Percentiles rank a stretch among this genome's conserved stretches.
Conservation (phyloP, 805 yeast genomes). For the Scheffersomyces stipitis region DNA sequence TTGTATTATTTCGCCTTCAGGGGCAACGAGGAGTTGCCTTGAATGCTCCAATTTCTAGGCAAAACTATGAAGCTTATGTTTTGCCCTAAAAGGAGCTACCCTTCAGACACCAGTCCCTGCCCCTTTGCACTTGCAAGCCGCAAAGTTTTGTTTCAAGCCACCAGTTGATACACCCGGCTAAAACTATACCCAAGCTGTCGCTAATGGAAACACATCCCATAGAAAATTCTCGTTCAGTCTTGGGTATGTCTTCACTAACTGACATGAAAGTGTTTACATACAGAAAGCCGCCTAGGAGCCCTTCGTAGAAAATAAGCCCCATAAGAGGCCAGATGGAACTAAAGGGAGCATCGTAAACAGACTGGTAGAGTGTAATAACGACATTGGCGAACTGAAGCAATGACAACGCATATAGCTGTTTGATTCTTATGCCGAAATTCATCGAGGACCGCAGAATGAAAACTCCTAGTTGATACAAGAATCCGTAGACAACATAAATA, state of each 20-base stretch:
- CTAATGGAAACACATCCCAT: constrained; percentile 83
- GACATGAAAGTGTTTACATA: constrained; percentile 86
- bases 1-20: too few species aligned
- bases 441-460: constrained; percentile 88
- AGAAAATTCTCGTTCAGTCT: constrained; percentile 52
- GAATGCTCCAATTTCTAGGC: too few species aligned
- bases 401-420: constrained; percentile 59
- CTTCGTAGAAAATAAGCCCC: constrained; percentile 75
- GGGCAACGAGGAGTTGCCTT: too few species aligned
- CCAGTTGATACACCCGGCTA: constrained; percentile 77
- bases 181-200: constrained; percentile 79
- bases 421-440: constrained; percentile 56
- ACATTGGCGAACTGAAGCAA: constrained; percentile 68
- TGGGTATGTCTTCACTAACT: constrained; percentile 58
- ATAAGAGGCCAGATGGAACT: constrained; percentile 63
- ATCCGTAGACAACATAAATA: constrained; percentile 87
- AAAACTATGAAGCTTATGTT: too few species aligned
- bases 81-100: background rate
- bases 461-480: constrained; percentile 89
- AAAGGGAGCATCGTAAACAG: constrained; percentile 55
- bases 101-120: constrained; percentile 72
- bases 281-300: constrained; percentile 85
- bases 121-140: constrained; percentile 63
- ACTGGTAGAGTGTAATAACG: constrained; percentile 57
- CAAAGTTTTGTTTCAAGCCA: constrained; percentile 76